These are phyloP conservation scores for Paecilomyces niveus DNA, from an alignment of 2,329 filamentous ascomycete species.

Conservation along the genomic window DNA sequence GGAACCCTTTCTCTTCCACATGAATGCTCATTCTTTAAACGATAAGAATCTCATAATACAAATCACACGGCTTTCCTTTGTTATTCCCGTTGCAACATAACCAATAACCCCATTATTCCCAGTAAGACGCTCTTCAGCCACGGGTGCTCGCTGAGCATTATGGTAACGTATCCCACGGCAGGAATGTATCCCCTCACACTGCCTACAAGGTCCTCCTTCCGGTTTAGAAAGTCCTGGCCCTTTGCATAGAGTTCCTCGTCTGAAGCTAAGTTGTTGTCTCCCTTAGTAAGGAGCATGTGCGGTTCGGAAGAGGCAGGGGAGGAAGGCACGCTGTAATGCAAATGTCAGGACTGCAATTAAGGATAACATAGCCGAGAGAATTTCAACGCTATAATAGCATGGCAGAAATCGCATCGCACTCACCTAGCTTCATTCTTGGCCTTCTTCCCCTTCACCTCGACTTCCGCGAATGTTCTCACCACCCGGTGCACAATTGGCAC, in stretches of 20 bases:
- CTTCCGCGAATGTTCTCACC: conserved; percentile 59
- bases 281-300: conserved; percentile 77
- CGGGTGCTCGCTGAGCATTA: conserved; percentile 87
- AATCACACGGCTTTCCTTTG: not conserved
- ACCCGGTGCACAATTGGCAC: conserved; percentile 96
- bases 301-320: conserved; percentile 12
- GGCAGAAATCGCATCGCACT: not conserved
- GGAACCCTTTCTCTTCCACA: not conserved
- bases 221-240: conserved; percentile 78
- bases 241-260: conserved; percentile 85
- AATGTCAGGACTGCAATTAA: conserved; percentile 1
- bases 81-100: conserved; percentile 85
- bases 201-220: conserved; percentile 80
- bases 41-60: not conserved
- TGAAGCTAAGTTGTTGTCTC: conserved; percentile 91
- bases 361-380: not conserved
- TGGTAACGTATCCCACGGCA: conserved; percentile 94
- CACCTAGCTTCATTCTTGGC: conserved; percentile 21
- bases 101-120: conserved; percentile 88
- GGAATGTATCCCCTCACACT: conserved; percentile 89
- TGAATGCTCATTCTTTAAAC: not conserved
- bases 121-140: conserved; percentile 96
- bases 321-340: conserved; percentile 14
- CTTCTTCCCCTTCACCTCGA: conserved; percentile 28
- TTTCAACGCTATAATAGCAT: not conserved